Percentiles rank a stretch among this genome's conserved stretches.
Evolutionary conservation across 345 rosid species (phyloP).

Genomic region (Gossypium rotundifolium): DNA sequence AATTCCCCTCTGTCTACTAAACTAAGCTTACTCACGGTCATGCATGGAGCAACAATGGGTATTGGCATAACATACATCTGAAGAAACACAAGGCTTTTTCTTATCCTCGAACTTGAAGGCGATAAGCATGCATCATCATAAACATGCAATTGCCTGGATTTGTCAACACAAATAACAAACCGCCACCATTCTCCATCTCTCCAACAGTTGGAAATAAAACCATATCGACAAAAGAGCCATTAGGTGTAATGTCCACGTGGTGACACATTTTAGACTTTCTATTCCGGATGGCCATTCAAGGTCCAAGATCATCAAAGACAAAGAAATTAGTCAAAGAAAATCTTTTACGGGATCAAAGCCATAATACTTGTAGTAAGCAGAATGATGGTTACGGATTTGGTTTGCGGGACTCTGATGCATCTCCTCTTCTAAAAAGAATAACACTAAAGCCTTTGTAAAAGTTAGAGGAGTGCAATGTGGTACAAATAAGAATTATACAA

Average conservation of each 20-base stretch:
- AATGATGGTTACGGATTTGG: conserved; percentile 2
- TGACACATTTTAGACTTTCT: conserved; percentile 54
- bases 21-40: conserved; percentile 49
- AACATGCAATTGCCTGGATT: conserved; percentile 65
- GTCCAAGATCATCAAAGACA: conserved; percentile 42
- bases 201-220: conserved; percentile 51
- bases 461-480: neutral
- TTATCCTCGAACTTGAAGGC: conserved; percentile 44
- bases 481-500: neutral
- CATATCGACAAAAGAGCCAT: conserved; percentile 81
- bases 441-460: neutral
- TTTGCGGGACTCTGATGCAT: conserved; percentile 3
- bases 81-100: conserved; percentile 32
- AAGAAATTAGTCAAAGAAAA: conserved; percentile 9
- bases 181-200: conserved; percentile 28
- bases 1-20: conserved; percentile 31
- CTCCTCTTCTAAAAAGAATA: neutral
- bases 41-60: conserved; percentile 53
- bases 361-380: neutral
- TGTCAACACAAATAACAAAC: conserved; percentile 48
- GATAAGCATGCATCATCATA: conserved; percentile 54
- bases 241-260: conserved; percentile 62
- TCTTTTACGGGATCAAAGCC: neutral
- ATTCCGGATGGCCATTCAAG: conserved; percentile 69
- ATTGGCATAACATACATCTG: conserved; percentile 52